Base-by-base conservation (phyloP, 768 basidiomycete species). In the Russula ochroleuca region DNA sequence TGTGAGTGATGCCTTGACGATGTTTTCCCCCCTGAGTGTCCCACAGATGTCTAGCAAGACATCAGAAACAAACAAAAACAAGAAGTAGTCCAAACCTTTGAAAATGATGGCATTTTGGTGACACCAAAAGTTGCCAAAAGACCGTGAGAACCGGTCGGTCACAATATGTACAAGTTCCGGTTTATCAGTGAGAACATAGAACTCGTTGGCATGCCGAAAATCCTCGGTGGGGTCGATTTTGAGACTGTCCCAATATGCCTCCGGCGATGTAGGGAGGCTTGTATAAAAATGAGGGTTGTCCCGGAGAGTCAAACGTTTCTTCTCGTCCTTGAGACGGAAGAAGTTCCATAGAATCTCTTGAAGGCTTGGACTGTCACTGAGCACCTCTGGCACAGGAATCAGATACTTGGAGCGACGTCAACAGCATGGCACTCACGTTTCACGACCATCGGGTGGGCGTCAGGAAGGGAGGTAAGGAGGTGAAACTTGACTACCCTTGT, bases 261-360 rank as follows among this genome's bases (percentile, higher is more conserved):
- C 6, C 11, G 0, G 9, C 31, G 35, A 35, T 9, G 15, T n/a
- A 1, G 64, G 59, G n/a, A 65, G 47, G 4, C 5, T 28, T 15
- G 5, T 11, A 11, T 65, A 65, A 33, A 65, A 65, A 48, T 52
- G 49, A 28, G 64, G 59, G 21, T 62, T 62, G 4, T 65, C 54
- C 21, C n/a, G 38, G 15, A 62, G 60, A 1, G 54, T 45, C 13
- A 65, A 21, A 33, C 64, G 64, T 11, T 31, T 35, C 35, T 35
- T 47, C 3, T 51, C 10, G 14, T 19, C 53, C 40, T 61, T 37
- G 49, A 45, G 21, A 28, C 64, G 64, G 35, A 19, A 48, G 41
- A 65, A 62, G 19, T 61, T 65, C 64, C 64, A 65, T 7, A 62
- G 31, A 9, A 65, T 45, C 47, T 65, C 64, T 21, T 38, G 7